Evolutionary conservation across 139 green algal species (phyloP).

Genomic region (Ulvella scutata): DNA sequence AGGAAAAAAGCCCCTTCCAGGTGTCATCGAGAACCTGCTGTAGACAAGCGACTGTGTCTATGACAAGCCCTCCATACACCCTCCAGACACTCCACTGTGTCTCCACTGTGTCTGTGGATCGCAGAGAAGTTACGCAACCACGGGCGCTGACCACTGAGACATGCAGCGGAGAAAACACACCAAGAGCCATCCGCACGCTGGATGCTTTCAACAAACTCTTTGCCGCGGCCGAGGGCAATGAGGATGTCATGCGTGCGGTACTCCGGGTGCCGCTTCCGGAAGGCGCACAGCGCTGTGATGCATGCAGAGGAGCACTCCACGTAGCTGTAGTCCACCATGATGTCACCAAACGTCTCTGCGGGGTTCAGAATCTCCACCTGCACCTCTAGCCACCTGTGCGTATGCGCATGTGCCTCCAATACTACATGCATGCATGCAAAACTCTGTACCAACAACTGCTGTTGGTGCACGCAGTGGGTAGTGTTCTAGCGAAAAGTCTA

Average conservation of each 20-base stretch:
- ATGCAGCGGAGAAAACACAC: slow-evolving; percentile 10
- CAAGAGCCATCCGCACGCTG: slow-evolving; percentile 83
- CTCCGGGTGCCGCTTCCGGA: slow-evolving; percentile 29
- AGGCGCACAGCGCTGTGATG: slow-evolving; percentile 73
- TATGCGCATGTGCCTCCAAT: not conserved
- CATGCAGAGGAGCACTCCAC: slow-evolving; percentile 92
- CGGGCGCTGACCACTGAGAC: not conserved
- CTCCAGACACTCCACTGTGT: too few species aligned
- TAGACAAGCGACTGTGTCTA: too few species aligned
- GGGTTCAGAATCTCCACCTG: slow-evolving; percentile 83
- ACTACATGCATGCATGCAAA: too few species aligned
- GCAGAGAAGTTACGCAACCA: too few species aligned
- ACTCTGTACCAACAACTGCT: too few species aligned
- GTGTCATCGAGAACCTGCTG: too few species aligned
- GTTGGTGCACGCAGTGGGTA: too few species aligned
- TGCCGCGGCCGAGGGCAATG: slow-evolving; percentile 16
- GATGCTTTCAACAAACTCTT: slow-evolving; percentile 44
- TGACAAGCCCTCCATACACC: too few species aligned
- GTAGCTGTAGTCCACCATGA: slow-evolving; percentile 97
- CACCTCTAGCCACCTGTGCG: not conserved
- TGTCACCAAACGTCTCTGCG: slow-evolving; percentile 97
- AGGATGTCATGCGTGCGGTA: slow-evolving; percentile 21
- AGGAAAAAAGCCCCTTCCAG: too few species aligned
- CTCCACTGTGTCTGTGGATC: too few species aligned
- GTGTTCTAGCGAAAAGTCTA: too few species aligned